A percentile compares a stretch with the other conserved stretches of the same genome.
Conservation (phyloP, 768 basidiomycete species). For the Calocybe indica region DNA sequence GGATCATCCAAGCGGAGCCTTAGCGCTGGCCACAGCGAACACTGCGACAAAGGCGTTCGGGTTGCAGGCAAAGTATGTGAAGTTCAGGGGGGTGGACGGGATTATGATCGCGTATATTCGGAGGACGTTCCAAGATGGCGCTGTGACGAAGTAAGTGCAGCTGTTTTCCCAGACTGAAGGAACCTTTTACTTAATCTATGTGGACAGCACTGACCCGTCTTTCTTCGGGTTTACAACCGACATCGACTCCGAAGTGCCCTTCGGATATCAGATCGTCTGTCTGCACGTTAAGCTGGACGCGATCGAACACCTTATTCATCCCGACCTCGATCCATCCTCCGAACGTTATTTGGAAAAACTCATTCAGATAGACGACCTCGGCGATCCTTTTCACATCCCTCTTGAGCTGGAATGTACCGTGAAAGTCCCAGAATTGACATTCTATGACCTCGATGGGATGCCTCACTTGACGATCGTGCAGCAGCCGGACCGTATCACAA, state of each 20-base stretch:
- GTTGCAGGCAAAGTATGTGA: constrained; percentile 57
- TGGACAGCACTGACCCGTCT: constrained; percentile 29
- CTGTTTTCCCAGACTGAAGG: background rate
- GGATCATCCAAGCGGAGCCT: constrained; percentile 44
- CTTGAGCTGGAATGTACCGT: no score
- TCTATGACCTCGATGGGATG: constrained; percentile 36
- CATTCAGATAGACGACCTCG: no score
- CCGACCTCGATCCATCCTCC: constrained; percentile 30
- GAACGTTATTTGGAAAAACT: constrained; percentile 8
- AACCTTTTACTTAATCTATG: constrained; percentile 9
- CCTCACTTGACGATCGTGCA: constrained; percentile 39
- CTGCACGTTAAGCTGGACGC: constrained; percentile 32
- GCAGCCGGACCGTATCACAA: constrained; percentile 31
- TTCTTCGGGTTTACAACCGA: constrained; percentile 26
- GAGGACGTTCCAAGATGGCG: constrained; percentile 25
- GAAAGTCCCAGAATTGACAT: constrained; percentile 14
- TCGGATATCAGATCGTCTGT: constrained; percentile 41
- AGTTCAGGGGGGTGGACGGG: constrained; percentile 33
- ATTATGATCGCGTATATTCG: constrained; percentile 53
- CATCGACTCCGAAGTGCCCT: constrained; percentile 36
- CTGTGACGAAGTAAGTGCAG: constrained; percentile 8
- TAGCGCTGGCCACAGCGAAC: constrained; percentile 41
- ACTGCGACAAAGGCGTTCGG: constrained; percentile 49
- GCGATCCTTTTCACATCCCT: no score
- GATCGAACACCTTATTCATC: constrained; percentile 40